Evolutionary conservation across 2,329 filamentous ascomycete species (phyloP).

Genomic region (Penicillium digitatum): DNA sequence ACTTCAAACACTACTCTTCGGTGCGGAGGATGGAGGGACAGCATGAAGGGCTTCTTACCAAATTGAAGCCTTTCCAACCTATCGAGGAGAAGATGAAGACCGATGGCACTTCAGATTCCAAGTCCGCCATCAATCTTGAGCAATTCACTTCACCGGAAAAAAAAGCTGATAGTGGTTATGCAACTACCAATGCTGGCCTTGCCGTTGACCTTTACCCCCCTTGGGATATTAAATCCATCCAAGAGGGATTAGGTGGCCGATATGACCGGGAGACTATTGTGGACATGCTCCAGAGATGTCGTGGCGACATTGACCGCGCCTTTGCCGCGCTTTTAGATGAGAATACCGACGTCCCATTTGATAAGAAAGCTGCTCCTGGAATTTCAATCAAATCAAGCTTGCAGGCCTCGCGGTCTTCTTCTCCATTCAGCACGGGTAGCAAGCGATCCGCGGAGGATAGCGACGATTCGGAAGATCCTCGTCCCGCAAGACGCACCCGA

Average conservation of each 20-base stretch:
- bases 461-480: conserved; percentile 37
- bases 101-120: conserved; percentile 18
- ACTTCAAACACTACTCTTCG: conserved; percentile 64
- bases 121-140: not conserved
- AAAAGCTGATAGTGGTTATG: not conserved
- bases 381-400: conserved; percentile 32
- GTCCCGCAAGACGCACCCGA: conserved; percentile 28
- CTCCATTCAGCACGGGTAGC: conserved; percentile 41
- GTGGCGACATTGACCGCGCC: conserved; percentile 52
- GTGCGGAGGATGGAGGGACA: conserved; percentile 59
- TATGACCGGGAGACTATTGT: conserved; percentile 51
- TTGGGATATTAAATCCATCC: conserved; percentile 55
- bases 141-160: not conserved
- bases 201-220: conserved; percentile 44
- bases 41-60: conserved; percentile 51
- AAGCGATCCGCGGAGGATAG: conserved; percentile 42
- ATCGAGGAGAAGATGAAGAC: not conserved
- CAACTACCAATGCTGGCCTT: conserved; percentile 12
- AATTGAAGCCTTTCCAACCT: conserved; percentile 32
- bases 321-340: conserved; percentile 52
- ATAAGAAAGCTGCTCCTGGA: conserved; percentile 21
- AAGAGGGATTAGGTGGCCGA: conserved; percentile 50
- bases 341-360: conserved; percentile 28
- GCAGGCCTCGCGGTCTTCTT: conserved; percentile 41
- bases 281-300: conserved; percentile 51